A percentile compares a stretch with the other conserved stretches of the same genome.
Evolutionary conservation across 225 moss, liverwort and hornwort genomes (phyloP).

Genomic region (Pseudisothecium myosuroides): DNA sequence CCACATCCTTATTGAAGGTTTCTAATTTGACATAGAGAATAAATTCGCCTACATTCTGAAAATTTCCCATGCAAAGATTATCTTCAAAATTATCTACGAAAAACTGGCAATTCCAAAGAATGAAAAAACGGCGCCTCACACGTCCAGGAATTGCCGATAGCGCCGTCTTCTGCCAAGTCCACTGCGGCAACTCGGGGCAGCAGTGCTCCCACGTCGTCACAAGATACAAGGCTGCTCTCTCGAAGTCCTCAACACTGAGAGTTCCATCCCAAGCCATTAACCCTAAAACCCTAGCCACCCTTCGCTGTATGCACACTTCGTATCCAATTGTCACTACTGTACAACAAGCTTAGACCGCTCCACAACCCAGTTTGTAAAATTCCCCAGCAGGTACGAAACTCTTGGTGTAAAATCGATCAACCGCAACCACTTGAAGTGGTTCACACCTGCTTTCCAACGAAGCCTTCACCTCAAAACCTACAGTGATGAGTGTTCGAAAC

Average conservation of each 20-base stretch:
- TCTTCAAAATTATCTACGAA: neutral
- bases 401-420: neutral
- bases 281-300: neutral
- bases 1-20: no score
- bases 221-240: slow-evolving; percentile 27
- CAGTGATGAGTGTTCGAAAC: neutral
- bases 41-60: neutral
- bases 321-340: neutral
- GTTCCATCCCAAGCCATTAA: slow-evolving; percentile 54
- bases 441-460: neutral
- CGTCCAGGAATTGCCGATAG: neutral
- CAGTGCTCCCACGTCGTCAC: slow-evolving; percentile 32
- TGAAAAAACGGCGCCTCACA: neutral
- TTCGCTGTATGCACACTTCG: neutral
- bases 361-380: neutral
- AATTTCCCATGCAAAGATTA: neutral
- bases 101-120: neutral
- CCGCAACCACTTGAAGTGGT: no score
- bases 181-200: slow-evolving; percentile 30
- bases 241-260: slow-evolving; percentile 26
- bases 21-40: neutral
- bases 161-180: slow-evolving; percentile 27
- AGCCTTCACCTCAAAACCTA: neutral
- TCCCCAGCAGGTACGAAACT: neutral
- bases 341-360: neutral